phyloP scores from a whole-genome alignment of 805 yeast species.

The Candida manassasensis region DNA sequence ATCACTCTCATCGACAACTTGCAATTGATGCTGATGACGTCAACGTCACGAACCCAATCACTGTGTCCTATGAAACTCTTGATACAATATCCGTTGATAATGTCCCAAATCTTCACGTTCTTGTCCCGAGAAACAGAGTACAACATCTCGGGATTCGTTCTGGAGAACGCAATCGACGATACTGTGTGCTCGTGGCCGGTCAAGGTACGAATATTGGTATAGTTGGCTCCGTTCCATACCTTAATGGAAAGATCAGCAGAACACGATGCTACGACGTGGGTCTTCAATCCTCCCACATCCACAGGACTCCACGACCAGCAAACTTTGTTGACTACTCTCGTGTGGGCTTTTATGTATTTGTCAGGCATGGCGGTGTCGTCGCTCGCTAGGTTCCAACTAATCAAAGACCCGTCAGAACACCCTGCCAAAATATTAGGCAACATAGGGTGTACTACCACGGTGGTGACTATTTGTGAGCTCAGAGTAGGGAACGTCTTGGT shows the following conservation, averaged over 20 bases:
- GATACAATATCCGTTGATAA: constrained; percentile 61
- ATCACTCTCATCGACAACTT: constrained; percentile 10
- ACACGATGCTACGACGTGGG: constrained; percentile 43
- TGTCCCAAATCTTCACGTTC: constrained; percentile 61
- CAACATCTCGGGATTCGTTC: constrained; percentile 40
- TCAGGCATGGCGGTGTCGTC: constrained; percentile 58
- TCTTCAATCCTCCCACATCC: constrained; percentile 16
- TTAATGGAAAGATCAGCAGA: constrained; percentile 55
- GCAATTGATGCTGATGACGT: constrained; percentile 24
- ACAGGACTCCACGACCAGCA: constrained; percentile 45
- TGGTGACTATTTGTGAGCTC: constrained; percentile 49
- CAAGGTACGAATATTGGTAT: constrained; percentile 55
- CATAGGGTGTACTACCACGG: constrained; percentile 70
- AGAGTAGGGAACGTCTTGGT: constrained; percentile 50
- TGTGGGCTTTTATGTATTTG: constrained; percentile 66
- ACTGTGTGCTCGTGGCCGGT: constrained; percentile 88
- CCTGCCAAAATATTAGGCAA: constrained; percentile 63
- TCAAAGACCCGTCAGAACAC: constrained; percentile 66
- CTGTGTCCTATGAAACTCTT: constrained; percentile 72
- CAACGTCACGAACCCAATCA: constrained; percentile 81
- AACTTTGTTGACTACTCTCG: constrained; percentile 59
- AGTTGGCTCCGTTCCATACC: constrained; percentile 60
- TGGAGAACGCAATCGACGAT: constrained; percentile 55
- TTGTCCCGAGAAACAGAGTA: constrained; percentile 64
- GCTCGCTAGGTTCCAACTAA: constrained; percentile 61